Evolutionary conservation across 2,329 filamentous ascomycete species (phyloP).

Genomic region (Colletotrichum lindemuthianum): DNA sequence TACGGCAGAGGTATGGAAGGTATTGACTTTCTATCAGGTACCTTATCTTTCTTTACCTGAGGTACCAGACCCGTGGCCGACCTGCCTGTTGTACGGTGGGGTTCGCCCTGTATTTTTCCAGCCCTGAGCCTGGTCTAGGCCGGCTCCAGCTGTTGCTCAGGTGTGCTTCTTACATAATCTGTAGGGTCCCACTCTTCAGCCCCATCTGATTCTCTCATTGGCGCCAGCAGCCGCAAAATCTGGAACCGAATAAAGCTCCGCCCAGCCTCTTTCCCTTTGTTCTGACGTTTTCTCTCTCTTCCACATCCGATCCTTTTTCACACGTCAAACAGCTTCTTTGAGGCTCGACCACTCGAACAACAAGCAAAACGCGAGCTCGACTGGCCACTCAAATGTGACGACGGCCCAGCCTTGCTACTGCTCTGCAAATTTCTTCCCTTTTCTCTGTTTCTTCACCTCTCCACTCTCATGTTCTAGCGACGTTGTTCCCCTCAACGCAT

Average conservation of each 20-base stretch:
- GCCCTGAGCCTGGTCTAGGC: conserved; percentile 17
- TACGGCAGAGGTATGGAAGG: not conserved
- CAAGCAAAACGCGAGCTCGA: conserved; percentile 20
- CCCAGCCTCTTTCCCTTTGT: conserved; percentile 36
- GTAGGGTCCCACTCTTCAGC: conserved; percentile 4
- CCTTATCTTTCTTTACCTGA: conserved; percentile 1
- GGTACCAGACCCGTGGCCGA: not conserved
- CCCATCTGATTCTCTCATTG: conserved; percentile 29
- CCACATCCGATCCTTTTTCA: conserved; percentile 26
- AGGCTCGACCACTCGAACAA: conserved; percentile 5
- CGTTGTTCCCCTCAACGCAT: conserved; percentile 37
- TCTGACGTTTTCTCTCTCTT: conserved; percentile 34
- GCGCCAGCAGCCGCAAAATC: conserved; percentile 28
- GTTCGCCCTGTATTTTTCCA: conserved; percentile 17
- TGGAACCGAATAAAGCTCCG: conserved; percentile 36
- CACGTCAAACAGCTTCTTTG: conserved; percentile 19
- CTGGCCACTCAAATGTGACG: conserved; percentile 32
- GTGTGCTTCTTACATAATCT: conserved; percentile 25
- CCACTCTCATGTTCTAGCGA: conserved; percentile 1
- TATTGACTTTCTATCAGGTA: not conserved
- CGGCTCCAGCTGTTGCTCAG: conserved; percentile 25
- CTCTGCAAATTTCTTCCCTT: conserved; percentile 17
- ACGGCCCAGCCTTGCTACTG: conserved; percentile 19
- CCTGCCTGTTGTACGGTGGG: conserved; percentile 24
- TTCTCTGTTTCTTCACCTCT: conserved; percentile 26